phyloP scores from a whole-genome alignment of 106 monocot species.

The Amphibolis antarctica region DNA sequence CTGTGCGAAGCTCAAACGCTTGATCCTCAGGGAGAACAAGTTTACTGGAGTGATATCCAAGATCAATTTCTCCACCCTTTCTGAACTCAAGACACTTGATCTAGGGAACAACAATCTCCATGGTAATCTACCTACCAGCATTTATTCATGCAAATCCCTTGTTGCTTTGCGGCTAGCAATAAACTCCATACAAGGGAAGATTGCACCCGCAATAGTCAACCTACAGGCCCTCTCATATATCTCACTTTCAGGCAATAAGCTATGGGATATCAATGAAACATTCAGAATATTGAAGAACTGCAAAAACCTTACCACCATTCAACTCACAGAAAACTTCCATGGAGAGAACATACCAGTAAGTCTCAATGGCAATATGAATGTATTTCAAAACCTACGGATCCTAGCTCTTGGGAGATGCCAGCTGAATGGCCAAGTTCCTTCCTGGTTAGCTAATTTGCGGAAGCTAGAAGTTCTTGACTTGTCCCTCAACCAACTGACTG shows the following conservation, averaged over 20 bases:
- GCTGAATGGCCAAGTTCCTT: constrained; percentile 20
- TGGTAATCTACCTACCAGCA: constrained; percentile 21
- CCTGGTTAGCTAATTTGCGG: constrained; percentile 17
- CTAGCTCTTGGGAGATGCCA: constrained; percentile 12
- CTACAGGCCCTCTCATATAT: constrained; percentile 17
- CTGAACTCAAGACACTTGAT: constrained; percentile 16
- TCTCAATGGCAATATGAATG: neutral
- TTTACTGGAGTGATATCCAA: constrained; percentile 7
- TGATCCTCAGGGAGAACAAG: constrained; percentile 10
- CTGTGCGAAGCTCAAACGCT: constrained; percentile 8
- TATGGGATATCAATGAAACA: constrained; percentile 13
- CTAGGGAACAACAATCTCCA: constrained; percentile 25
- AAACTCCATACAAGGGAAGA: constrained; percentile 14
- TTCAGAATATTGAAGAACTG: constrained; percentile 17
- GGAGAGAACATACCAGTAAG: constrained; percentile 17
- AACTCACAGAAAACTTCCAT: constrained; percentile 16
- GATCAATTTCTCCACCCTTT: constrained; percentile 11
- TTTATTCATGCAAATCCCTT: constrained; percentile 31
- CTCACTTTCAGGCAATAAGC: constrained; percentile 21
- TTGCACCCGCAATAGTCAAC: constrained; percentile 11
- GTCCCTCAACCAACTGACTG: constrained; percentile 24
- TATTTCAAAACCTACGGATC: constrained; percentile 19
- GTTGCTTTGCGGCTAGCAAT: constrained; percentile 22
- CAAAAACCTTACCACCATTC: constrained; percentile 20
- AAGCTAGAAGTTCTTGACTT: constrained; percentile 29